These are phyloP conservation scores for Penicilliopsis zonata DNA, from an alignment of 495 filamentous ascomycete species.

Conservation along the genomic window DNA sequence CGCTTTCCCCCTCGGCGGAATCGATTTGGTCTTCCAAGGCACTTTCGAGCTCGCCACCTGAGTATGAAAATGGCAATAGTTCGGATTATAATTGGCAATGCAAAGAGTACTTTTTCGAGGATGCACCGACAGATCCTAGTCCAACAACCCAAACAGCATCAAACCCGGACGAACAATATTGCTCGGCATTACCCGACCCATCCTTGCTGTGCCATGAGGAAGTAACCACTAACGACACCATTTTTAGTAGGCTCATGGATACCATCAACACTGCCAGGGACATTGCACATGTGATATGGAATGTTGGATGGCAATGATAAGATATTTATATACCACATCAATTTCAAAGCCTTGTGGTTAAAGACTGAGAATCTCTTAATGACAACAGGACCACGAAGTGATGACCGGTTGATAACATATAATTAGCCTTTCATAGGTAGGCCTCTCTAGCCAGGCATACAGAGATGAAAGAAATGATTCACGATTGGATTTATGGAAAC, in stretches of 20 bases:
- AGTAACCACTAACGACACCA: constrained; percentile 39
- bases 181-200: constrained; percentile 69
- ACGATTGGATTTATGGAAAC: too few species aligned
- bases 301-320: constrained; percentile 86
- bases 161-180: constrained; percentile 42
- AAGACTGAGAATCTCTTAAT: too few species aligned
- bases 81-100: constrained; percentile 38
- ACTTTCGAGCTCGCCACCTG: constrained; percentile 57
- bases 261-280: constrained; percentile 94
- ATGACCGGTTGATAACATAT: too few species aligned
- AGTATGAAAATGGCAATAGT: constrained; percentile 53
- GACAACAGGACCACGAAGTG: too few species aligned
- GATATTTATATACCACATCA: too few species aligned
- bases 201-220: constrained; percentile 74
- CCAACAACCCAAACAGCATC: too few species aligned
- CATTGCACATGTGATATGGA: constrained; percentile 95
- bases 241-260: constrained; percentile 78
- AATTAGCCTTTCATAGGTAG: too few species aligned
- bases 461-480: too few species aligned
- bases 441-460: too few species aligned
- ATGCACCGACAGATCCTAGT: too few species aligned
- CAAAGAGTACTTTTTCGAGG: too few species aligned
- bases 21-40: constrained; percentile 60
- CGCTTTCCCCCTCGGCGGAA: constrained; percentile 66
- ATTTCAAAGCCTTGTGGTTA: too few species aligned